Evolutionary conservation across 2,329 filamentous ascomycete genomes (phyloP).

Genomic region (Arthrobotrys megalospora): DNA sequence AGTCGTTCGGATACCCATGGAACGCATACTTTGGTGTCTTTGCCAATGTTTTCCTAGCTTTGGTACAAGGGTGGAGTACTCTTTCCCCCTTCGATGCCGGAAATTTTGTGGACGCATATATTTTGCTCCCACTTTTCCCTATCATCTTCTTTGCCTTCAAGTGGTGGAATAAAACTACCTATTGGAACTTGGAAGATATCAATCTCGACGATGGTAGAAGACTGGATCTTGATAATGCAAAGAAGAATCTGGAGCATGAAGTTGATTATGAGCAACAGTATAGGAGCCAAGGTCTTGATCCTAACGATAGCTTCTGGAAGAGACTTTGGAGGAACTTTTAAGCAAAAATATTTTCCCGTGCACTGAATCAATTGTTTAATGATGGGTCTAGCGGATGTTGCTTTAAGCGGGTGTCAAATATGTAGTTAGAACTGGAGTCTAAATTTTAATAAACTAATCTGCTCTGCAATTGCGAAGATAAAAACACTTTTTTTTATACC

Average conservation of each 20-base stretch:
- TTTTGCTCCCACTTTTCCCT: constrained; percentile 74
- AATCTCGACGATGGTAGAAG: constrained; percentile 53
- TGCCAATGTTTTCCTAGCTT: constrained; percentile 48
- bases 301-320: constrained; percentile 56
- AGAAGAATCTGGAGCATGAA: constrained; percentile 49
- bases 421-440: constrained; percentile 14
- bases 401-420: neutral
- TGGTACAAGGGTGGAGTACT: constrained; percentile 60
- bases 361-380: neutral
- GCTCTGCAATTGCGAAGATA: neutral
- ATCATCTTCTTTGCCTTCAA: constrained; percentile 74
- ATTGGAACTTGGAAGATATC: constrained; percentile 53
- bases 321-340: constrained; percentile 56
- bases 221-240: constrained; percentile 53
- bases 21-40: constrained; percentile 59
- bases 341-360: neutral
- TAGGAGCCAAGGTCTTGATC: constrained; percentile 47
- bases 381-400: neutral
- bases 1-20: constrained; percentile 50
- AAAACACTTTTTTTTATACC: too few relatives aligned
- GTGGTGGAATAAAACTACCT: constrained; percentile 71
- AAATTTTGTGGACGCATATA: constrained; percentile 76
- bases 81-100: constrained; percentile 74
- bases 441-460: constrained; percentile 15
- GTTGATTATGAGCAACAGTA: constrained; percentile 43